Conservation (phyloP, 2,329 filamentous ascomycete species). For the Diplodia sapinea region DNA sequence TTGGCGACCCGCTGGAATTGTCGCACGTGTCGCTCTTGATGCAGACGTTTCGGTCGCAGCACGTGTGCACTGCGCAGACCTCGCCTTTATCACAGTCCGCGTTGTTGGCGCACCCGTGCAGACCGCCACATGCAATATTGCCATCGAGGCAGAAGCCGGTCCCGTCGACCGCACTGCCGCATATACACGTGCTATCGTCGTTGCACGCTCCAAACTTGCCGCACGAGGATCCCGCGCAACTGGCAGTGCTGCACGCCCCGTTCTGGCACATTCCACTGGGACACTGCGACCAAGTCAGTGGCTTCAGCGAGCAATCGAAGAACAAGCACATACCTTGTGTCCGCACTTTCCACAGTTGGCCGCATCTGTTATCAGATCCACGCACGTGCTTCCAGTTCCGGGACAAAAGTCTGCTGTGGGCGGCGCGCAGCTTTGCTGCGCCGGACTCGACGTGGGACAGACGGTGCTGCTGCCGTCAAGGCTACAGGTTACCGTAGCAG, state of each 20-base stretch:
- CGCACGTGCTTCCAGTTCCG: not conserved
- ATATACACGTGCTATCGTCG: constrained; percentile 38
- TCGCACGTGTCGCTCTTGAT: constrained; percentile 35
- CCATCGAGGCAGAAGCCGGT: constrained; percentile 43
- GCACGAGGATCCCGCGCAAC: constrained; percentile 42
- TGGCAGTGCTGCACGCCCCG: constrained; percentile 41
- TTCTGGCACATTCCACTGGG: constrained; percentile 40
- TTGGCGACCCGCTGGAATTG: not conserved
- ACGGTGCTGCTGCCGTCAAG: not conserved
- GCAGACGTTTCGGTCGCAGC: constrained; percentile 36
- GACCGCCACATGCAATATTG: constrained; percentile 31
- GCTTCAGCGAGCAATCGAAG: constrained; percentile 37
- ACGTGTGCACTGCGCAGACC: constrained; percentile 37
- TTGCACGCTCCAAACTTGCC: constrained; percentile 39
- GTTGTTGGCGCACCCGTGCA: constrained; percentile 32
- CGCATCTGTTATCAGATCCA: constrained; percentile 2
- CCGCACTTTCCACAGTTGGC: constrained; percentile 19
- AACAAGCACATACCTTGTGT: constrained; percentile 11
- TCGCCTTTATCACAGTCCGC: constrained; percentile 34
- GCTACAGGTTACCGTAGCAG: not conserved
- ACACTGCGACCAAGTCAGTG: constrained; percentile 34
- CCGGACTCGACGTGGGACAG: not conserved
- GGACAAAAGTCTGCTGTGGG: not conserved
- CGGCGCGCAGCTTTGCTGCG: not conserved
- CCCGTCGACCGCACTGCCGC: constrained; percentile 37